Evolutionary conservation across 306 rosid species (phyloP).

Genomic region (Oxytropis ochrocephala): DNA sequence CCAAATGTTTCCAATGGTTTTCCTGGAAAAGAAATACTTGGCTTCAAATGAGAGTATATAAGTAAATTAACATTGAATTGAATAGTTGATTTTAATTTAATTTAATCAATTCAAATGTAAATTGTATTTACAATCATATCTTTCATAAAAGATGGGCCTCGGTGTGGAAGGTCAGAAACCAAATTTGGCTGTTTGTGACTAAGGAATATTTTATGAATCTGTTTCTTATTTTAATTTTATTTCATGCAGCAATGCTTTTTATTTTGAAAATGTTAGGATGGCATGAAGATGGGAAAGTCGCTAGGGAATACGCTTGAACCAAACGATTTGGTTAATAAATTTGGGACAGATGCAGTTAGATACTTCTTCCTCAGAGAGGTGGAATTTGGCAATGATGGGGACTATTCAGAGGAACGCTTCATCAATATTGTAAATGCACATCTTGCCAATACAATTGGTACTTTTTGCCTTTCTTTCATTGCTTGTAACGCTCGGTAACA

Average conservation of each 20-base stretch:
- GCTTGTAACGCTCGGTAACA: conserved; percentile 7
- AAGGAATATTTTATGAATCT: conserved; percentile 17
- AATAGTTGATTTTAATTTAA: neutral
- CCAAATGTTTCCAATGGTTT: neutral
- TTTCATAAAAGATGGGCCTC: neutral
- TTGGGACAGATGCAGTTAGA: conserved; percentile 88
- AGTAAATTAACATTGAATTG: neutral
- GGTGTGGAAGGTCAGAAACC: neutral
- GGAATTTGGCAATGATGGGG: conserved; percentile 91
- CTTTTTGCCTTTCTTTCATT: conserved; percentile 4
- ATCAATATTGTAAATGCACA: conserved; percentile 85
- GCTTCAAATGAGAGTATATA: neutral
- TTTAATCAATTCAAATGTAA: neutral
- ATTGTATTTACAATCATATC: neutral
- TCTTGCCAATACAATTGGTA: conserved; percentile 97
- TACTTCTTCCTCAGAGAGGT: conserved; percentile 95
- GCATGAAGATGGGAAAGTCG: conserved; percentile 98
- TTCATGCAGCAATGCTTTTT: conserved; percentile 68
- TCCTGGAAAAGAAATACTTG: neutral
- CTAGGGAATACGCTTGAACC: conserved; percentile 98
- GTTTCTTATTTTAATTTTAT: conserved; percentile 48
- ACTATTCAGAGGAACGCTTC: conserved; percentile 94
- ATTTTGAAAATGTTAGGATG: conserved; percentile 82
- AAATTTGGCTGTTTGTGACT: conserved; percentile 1
- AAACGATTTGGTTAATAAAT: conserved; percentile 71